phyloP scores from a whole-genome alignment of 1,284 basidiomycete species.

The Puccinia horiana region DNA sequence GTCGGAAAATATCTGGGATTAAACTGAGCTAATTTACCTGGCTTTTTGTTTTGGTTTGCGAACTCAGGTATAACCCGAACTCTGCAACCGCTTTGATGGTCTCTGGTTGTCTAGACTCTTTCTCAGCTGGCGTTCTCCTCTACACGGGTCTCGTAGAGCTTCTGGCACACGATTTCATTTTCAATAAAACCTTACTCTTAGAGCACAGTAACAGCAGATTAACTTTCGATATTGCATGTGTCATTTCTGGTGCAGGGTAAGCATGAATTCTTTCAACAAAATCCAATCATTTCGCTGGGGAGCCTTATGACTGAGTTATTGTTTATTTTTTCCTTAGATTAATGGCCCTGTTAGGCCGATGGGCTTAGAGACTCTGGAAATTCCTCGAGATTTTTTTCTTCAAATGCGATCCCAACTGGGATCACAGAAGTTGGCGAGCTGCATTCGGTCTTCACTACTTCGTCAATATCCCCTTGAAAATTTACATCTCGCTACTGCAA shows the following conservation, averaged over 20 bases:
- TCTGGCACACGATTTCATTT: slow-evolving; percentile 44
- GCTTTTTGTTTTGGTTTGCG: neutral
- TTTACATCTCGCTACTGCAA: no score
- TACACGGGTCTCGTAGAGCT: slow-evolving; percentile 58
- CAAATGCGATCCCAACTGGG: no score
- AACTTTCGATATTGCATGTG: slow-evolving; percentile 13
- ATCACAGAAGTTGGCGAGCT: no score
- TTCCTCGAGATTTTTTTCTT: no score
- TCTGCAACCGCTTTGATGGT: slow-evolving; percentile 55
- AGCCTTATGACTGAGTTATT: neutral
- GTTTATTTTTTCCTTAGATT: neutral
- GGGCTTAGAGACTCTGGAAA: no score
- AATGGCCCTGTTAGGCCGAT: slow-evolving; percentile 45
- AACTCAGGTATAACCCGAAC: slow-evolving; percentile 57
- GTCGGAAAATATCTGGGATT: neutral
- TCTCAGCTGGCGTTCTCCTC: slow-evolving; percentile 58
- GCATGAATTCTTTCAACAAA: neutral
- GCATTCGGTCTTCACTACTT: no score
- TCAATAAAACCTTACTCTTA: slow-evolving; percentile 39
- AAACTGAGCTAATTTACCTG: neutral
- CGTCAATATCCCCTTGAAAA: no score
- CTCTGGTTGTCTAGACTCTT: slow-evolving; percentile 56
- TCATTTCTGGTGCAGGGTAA: slow-evolving; percentile 37
- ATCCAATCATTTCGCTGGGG: neutral
- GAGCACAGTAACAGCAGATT: slow-evolving; percentile 33